phyloP scores from a whole-genome alignment of 176 grass and related monocot genomes.

The Carex myosuroides region DNA sequence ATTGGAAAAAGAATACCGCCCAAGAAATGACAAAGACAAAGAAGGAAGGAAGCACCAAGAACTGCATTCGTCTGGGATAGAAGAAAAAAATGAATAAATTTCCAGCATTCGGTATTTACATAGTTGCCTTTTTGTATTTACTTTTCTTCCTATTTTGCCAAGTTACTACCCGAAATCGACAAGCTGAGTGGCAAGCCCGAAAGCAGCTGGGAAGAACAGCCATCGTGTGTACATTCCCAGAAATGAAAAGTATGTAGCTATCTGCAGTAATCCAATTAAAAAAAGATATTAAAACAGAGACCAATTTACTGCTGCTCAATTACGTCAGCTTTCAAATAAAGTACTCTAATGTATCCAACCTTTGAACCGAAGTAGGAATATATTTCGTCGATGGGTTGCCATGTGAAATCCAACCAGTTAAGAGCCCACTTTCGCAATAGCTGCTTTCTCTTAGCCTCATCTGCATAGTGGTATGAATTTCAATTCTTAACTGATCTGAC shows the following conservation, averaged over 20 bases:
- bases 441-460: constrained; percentile 85
- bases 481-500: constrained; percentile 4
- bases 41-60: constrained; percentile 87
- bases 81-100: constrained; percentile 3
- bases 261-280: constrained; percentile 44
- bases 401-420: constrained; percentile 97
- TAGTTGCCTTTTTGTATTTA: background rate
- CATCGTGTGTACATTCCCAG: constrained; percentile 95
- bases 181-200: constrained; percentile 73
- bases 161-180: constrained; percentile 84
- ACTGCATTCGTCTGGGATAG: constrained; percentile 64
- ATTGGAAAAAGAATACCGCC: constrained; percentile 95
- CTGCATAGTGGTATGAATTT: constrained; percentile 27
- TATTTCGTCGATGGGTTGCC: constrained; percentile 93
- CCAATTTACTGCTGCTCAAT: background rate
- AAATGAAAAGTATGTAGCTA: constrained; percentile 96
- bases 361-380: constrained; percentile 92
- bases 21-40: constrained; percentile 91
- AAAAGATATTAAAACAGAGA: background rate
- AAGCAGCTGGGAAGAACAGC: constrained; percentile 89
- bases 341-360: constrained; percentile 34
- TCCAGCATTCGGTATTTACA: background rate
- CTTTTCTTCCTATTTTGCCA: background rate
- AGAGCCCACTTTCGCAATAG: constrained; percentile 90
- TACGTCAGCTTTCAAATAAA: constrained; percentile 22